Evolutionary conservation across 495 filamentous ascomycete species (phyloP).

Genomic region (Penicillium cinerascens): DNA sequence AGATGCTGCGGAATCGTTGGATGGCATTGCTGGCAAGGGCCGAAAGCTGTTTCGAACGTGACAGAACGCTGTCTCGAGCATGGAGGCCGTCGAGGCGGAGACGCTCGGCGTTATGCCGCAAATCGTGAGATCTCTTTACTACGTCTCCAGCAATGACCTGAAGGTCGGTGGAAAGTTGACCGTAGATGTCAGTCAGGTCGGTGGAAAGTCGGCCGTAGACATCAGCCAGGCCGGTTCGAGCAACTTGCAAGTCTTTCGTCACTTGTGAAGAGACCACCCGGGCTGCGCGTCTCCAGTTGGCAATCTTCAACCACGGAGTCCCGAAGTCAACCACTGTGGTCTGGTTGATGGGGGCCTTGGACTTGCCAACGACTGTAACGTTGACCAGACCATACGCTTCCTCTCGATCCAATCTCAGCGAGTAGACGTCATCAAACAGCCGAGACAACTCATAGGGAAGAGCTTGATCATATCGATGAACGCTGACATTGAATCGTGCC

Average conservation of each 20-base stretch:
- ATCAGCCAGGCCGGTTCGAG: constrained; percentile 41
- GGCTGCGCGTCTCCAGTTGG: constrained; percentile 53
- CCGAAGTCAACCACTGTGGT: constrained; percentile 56
- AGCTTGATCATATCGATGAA: constrained; percentile 39
- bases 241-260: constrained; percentile 38
- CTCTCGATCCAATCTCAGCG: constrained; percentile 52
- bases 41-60: constrained; percentile 37
- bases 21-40: constrained; percentile 32
- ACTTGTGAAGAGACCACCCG: constrained; percentile 40
- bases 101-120: constrained; percentile 31
- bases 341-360: constrained; percentile 52
- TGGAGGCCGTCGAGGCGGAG: constrained; percentile 25
- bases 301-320: constrained; percentile 58
- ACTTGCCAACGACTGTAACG: constrained; percentile 51
- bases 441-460: constrained; percentile 50
- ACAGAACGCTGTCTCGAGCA: constrained; percentile 28
- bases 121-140: constrained; percentile 37
- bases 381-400: constrained; percentile 58
- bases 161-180: constrained; percentile 48
- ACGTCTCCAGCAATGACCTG: constrained; percentile 48
- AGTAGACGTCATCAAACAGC: constrained; percentile 57
- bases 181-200: constrained; percentile 43
- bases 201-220: constrained; percentile 45
- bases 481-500: constrained; percentile 49
- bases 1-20: constrained; percentile 32